Conservation (phyloP, 2,329 filamentous ascomycete species). For the Coleophoma cylindrospora region DNA sequence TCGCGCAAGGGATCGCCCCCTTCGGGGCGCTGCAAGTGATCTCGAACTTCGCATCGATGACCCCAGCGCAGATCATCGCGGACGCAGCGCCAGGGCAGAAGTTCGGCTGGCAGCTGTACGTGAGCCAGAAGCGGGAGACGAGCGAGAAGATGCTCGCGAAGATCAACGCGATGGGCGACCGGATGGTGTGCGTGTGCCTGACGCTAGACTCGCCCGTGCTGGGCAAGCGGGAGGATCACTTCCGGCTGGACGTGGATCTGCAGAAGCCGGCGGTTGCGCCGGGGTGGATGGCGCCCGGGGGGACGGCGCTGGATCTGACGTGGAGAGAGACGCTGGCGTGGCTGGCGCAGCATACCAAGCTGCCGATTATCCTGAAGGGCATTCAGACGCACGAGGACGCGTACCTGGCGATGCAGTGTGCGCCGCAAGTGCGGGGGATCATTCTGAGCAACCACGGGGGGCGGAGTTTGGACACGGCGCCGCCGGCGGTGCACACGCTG, state of each 20-base stretch:
- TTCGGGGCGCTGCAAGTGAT: conserved; percentile 82
- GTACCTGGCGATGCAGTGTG: conserved; percentile 67
- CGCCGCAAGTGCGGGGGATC: conserved; percentile 72
- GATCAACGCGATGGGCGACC: conserved; percentile 53
- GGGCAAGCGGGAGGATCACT: conserved; percentile 85
- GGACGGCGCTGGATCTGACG: conserved; percentile 80
- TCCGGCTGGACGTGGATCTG: conserved; percentile 42
- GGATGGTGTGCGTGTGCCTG: conserved; percentile 79
- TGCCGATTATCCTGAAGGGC: conserved; percentile 90
- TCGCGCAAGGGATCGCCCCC: conserved; percentile 58
- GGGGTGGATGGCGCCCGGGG: conserved; percentile 79
- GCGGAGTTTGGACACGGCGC: conserved; percentile 75
- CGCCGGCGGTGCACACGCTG: conserved; percentile 67
- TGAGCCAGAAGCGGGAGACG: conserved; percentile 78
- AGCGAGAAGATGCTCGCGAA: conserved; percentile 74
- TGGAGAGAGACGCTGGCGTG: conserved; percentile 82
- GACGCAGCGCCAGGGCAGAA: conserved; percentile 66
- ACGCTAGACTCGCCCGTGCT: conserved; percentile 90
- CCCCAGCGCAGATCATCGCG: conserved; percentile 81
- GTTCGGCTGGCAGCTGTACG: conserved; percentile 95
- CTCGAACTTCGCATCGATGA: conserved; percentile 89
- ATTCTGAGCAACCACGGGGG: conserved; percentile 93
- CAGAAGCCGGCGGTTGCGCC: conserved; percentile 66
- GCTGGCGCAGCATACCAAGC: conserved; percentile 72
- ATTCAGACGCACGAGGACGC: conserved; percentile 94